These are phyloP conservation scores for Capsicum pubescens DNA, from an alignment of 257 asterid genomes.

Conservation along the genomic window DNA sequence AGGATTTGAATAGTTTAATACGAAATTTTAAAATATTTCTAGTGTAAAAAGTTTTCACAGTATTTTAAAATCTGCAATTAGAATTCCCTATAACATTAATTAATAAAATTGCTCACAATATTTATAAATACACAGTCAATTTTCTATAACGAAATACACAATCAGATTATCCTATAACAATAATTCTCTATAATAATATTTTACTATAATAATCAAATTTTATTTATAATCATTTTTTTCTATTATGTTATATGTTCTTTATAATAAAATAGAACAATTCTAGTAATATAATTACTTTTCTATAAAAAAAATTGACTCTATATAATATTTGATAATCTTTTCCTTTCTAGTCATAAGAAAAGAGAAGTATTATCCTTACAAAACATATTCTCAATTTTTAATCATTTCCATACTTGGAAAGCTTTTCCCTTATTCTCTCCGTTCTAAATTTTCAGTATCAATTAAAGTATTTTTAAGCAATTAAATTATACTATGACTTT, in stretches of 20 bases:
- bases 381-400: not conserved
- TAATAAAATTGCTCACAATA: not conserved
- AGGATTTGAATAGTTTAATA: not conserved
- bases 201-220: not conserved
- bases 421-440: not conserved
- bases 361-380: not conserved
- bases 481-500: not conserved
- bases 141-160: too few relatives aligned
- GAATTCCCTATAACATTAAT: too few relatives aligned
- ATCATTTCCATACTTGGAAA: not conserved
- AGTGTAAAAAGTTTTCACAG: too few relatives aligned
- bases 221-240: not conserved
- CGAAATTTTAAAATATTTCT: not conserved
- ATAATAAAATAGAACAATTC: not conserved
- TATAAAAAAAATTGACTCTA: not conserved
- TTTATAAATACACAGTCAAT: not conserved
- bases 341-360: not conserved
- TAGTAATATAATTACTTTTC: too few relatives aligned
- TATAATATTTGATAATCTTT: not conserved
- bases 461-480: not conserved
- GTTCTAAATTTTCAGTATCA: not conserved
- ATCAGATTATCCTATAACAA: not conserved
- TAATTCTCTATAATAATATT: not conserved
- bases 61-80: too few relatives aligned
- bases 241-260: not conserved